Percentiles rank a stretch among this genome's conserved stretches.
Evolutionary conservation across 768 basidiomycete genomes (phyloP).

Genomic region (Pisolithus marmoratus): DNA sequence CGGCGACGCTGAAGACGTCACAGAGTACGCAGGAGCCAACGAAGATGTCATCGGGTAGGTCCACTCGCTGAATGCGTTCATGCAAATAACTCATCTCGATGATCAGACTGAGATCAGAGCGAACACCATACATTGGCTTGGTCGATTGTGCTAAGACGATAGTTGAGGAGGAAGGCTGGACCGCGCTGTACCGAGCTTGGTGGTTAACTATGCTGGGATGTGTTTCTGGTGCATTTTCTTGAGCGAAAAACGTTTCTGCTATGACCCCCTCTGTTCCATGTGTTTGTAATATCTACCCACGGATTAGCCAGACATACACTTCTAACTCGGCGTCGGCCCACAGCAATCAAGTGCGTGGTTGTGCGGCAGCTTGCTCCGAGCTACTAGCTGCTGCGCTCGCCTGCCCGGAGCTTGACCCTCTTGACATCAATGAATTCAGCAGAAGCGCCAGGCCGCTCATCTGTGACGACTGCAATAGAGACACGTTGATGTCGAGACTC

Average conservation of each 20-base stretch:
- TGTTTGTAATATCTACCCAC: too few relatives aligned
- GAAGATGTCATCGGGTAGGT: constrained; percentile 1
- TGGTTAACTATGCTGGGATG: constrained; percentile 73
- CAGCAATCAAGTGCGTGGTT: constrained; percentile 13
- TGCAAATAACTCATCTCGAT: neutral
- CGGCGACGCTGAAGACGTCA: constrained; percentile 24
- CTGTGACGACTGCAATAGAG: constrained; percentile 65
- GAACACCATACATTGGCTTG: constrained; percentile 72
- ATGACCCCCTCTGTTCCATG: neutral
- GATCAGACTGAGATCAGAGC: constrained; percentile 63
- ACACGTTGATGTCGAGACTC: constrained; percentile 75
- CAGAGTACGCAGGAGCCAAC: neutral
- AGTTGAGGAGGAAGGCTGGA: constrained; percentile 71
- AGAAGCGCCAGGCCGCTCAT: constrained; percentile 71
- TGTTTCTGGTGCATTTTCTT: constrained; percentile 44
- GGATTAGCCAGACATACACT: too few relatives aligned
- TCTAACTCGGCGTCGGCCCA: neutral
- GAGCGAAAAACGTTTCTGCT: neutral
- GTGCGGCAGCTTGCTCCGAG: constrained; percentile 10
- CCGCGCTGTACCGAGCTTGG: constrained; percentile 76
- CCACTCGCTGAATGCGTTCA: neutral
- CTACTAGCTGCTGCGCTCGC: constrained; percentile 6
- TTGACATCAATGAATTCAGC: constrained; percentile 64
- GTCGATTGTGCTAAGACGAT: constrained; percentile 74
- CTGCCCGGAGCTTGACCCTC: constrained; percentile 26